Evolutionary conservation across 2,329 filamentous ascomycete genomes (phyloP).

Genomic region (Knufia fluminis): DNA sequence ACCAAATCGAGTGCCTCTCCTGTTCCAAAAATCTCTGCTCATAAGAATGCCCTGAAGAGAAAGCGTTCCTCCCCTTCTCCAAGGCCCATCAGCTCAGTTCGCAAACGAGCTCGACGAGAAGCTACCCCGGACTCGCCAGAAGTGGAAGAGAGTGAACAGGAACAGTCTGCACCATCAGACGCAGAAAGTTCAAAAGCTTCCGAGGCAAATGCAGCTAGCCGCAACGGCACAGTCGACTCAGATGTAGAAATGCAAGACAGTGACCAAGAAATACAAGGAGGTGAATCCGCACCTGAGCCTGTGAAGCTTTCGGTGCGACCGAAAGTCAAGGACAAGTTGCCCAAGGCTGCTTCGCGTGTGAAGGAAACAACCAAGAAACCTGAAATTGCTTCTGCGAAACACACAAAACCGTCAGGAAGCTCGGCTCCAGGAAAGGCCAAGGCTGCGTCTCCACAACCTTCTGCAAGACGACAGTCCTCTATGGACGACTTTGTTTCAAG

Average conservation of each 20-base stretch:
- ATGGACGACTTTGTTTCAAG: constrained; percentile 1
- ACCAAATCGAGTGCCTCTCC: background rate
- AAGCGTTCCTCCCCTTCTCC: background rate
- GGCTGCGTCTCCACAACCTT: background rate
- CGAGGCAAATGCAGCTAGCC: background rate
- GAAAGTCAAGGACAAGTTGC: background rate
- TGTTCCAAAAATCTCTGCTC: background rate
- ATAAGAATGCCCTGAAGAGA: background rate
- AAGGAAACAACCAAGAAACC: background rate
- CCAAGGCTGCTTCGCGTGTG: background rate
- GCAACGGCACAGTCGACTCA: background rate
- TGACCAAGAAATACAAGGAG: background rate
- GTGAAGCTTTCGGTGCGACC: background rate
- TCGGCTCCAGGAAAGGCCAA: background rate
- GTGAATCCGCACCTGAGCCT: background rate
- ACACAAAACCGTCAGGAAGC: background rate
- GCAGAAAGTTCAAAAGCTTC: background rate
- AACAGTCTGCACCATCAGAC: background rate
- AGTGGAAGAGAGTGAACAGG: background rate
- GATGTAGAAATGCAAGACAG: background rate
- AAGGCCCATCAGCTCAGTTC: background rate
- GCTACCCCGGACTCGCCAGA: background rate
- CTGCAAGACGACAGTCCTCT: background rate
- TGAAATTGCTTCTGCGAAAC: background rate
- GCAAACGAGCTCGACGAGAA: background rate